These are phyloP conservation scores for Pythium aquatile DNA, from an alignment of 352 stramenopile genomes.

Conservation along the genomic window DNA sequence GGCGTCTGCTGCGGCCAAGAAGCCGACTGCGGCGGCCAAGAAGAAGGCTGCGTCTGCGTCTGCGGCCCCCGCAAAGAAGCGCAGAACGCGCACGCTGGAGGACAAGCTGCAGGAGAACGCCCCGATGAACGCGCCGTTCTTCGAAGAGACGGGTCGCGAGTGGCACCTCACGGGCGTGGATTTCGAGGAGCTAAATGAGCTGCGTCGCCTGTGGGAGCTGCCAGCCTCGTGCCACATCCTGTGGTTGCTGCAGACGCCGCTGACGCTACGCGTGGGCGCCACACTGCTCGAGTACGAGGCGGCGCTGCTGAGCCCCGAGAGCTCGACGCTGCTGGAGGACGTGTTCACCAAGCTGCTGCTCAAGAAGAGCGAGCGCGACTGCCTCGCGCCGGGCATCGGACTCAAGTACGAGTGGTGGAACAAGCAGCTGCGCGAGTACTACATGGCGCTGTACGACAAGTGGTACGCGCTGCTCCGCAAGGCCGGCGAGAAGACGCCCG, in stretches of 20 bases:
- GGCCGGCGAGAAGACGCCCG: constrained; percentile 61
- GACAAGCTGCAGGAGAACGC: constrained; percentile 63
- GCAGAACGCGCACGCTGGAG: constrained; percentile 44
- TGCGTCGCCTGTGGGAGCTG: constrained; percentile 74
- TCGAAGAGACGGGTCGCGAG: constrained; percentile 61
- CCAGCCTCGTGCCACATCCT: constrained; percentile 79
- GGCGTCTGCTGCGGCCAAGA: neutral
- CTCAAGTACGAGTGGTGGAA: constrained; percentile 90
- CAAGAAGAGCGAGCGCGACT: constrained; percentile 80
- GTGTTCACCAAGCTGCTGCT: constrained; percentile 86
- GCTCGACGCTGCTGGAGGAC: constrained; percentile 73
- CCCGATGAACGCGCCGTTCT: constrained; percentile 60
- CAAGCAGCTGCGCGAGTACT: constrained; percentile 83
- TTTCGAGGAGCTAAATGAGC: constrained; percentile 62
- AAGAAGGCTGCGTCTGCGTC: constrained; percentile 4
- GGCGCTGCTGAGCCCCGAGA: constrained; percentile 66
- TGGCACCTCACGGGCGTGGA: constrained; percentile 73
- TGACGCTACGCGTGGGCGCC: constrained; percentile 75
- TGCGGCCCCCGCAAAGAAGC: constrained; percentile 41
- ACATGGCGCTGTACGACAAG: constrained; percentile 79
- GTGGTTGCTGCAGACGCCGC: constrained; percentile 76
- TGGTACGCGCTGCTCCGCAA: constrained; percentile 78
- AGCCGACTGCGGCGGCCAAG: neutral
- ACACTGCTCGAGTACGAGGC: constrained; percentile 84
- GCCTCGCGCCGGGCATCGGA: constrained; percentile 66